These are phyloP conservation scores for Galerina marginata DNA, from an alignment of 768 basidiomycete species.

Conservation along the genomic window DNA sequence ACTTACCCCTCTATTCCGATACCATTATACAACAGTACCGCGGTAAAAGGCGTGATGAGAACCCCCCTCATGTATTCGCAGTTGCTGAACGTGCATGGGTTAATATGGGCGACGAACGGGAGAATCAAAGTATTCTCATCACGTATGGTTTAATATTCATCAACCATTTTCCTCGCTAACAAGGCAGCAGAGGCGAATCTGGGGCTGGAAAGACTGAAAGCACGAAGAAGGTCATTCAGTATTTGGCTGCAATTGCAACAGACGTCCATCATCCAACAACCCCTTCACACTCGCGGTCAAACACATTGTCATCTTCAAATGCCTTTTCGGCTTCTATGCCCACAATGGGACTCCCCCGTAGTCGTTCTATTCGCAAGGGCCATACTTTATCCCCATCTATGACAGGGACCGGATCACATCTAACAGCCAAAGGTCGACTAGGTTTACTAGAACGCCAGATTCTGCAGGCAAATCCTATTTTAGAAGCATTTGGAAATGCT, in stretches of 20 bases:
- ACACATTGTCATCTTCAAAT: constrained; percentile 57
- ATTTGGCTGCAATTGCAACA: constrained; percentile 95
- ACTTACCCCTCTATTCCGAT: constrained; percentile 89
- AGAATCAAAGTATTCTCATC: constrained; percentile 97
- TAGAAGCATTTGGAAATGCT: constrained; percentile 98
- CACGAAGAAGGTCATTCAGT: constrained; percentile 99
- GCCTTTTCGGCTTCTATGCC: constrained; percentile 62
- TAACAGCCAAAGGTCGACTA: constrained; percentile 73
- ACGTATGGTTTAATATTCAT: constrained; percentile 65
- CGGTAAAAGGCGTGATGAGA: constrained; percentile 86
- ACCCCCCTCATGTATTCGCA: constrained; percentile 95
- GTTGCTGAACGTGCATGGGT: constrained; percentile 98
- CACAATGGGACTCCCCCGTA: constrained; percentile 71
- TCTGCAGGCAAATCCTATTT: constrained; percentile 94
- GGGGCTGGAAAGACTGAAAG: constrained; percentile 99
- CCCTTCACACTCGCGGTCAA: constrained; percentile 69
- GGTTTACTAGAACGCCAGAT: constrained; percentile 96
- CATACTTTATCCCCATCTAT: constrained; percentile 50
- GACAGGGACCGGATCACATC: constrained; percentile 45
- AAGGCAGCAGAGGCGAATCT: constrained; percentile 83
- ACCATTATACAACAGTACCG: constrained; percentile 90
- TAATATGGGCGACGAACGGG: constrained; percentile 96
- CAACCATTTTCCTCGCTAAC: constrained; percentile 2
- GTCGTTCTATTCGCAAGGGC: constrained; percentile 56
- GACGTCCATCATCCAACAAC: constrained; percentile 65